Evolutionary conservation across 108 stramenopile species (phyloP).

Genomic region (Stephanodiscus triporus): DNA sequence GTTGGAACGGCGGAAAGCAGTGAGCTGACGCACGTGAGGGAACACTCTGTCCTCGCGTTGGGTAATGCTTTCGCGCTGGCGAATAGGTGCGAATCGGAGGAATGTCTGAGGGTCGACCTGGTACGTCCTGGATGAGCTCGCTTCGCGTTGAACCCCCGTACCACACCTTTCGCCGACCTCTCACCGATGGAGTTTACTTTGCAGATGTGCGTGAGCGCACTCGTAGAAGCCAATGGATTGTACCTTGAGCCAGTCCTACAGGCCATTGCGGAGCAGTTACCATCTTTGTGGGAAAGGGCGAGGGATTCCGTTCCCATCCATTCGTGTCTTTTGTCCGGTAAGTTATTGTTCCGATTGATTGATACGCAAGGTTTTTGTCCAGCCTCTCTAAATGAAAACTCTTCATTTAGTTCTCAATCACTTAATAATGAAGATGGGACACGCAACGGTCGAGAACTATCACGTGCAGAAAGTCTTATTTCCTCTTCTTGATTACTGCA

Average conservation of each 20-base stretch:
- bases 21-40: slow-evolving; percentile 20
- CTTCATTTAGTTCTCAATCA: slow-evolving; percentile 21
- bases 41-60: slow-evolving; percentile 28
- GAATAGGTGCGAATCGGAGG: slow-evolving; percentile 38
- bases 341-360: neutral
- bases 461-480: slow-evolving; percentile 42
- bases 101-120: slow-evolving; percentile 29
- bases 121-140: slow-evolving; percentile 13
- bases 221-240: slow-evolving; percentile 38
- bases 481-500: slow-evolving; percentile 46
- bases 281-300: slow-evolving; percentile 42
- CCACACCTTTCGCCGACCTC: too few species aligned
- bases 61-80: slow-evolving; percentile 45
- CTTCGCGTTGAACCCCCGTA: too few species aligned
- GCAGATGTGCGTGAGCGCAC: slow-evolving; percentile 33
- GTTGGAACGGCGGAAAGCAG: slow-evolving; percentile 24
- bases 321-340: slow-evolving; percentile 37
- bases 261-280: slow-evolving; percentile 43
- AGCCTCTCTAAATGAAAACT: too few species aligned
- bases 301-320: slow-evolving; percentile 41
- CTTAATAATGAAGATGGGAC: slow-evolving; percentile 48
- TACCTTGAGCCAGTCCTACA: slow-evolving; percentile 32
- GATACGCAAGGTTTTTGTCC: neutral
- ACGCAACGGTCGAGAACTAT: slow-evolving; percentile 34
- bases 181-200: neutral